Evolutionary conservation across 306 rosid genomes (phyloP).

Genomic region (Pachyrhizus erosus): DNA sequence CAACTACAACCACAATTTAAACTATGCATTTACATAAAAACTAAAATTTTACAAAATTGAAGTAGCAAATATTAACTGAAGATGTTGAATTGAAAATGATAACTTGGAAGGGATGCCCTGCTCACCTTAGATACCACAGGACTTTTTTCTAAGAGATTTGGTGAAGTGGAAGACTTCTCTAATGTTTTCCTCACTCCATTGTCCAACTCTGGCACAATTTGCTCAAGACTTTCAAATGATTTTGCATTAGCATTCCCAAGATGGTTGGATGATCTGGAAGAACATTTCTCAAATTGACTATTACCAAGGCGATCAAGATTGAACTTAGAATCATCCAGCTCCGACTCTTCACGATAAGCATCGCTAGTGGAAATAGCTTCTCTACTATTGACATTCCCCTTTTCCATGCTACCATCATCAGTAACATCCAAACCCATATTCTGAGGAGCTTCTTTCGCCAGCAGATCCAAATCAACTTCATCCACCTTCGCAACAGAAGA

Average conservation of each 20-base stretch:
- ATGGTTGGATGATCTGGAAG: conserved; percentile 41
- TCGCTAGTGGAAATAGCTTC: conserved; percentile 42
- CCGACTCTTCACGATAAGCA: conserved; percentile 41
- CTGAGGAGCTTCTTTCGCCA: conserved; percentile 45
- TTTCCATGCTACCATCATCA: conserved; percentile 35
- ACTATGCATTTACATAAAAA: neutral
- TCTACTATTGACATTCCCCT: conserved; percentile 26
- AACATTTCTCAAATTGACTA: conserved; percentile 37
- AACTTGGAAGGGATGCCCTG: conserved; percentile 25
- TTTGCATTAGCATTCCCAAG: conserved; percentile 44
- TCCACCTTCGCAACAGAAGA: conserved; percentile 27
- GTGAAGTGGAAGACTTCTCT: conserved; percentile 50
- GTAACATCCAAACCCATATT: conserved; percentile 32
- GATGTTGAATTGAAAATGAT: neutral
- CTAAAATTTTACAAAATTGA: conserved; percentile 12
- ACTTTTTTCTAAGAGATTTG: conserved; percentile 46
- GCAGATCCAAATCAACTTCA: conserved; percentile 42
- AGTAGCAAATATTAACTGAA: conserved; percentile 14
- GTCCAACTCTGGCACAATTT: conserved; percentile 37
- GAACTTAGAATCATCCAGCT: conserved; percentile 46
- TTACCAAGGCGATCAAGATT: conserved; percentile 46
- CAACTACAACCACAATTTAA: neutral
- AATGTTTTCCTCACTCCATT: conserved; percentile 42
- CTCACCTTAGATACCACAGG: conserved; percentile 66
- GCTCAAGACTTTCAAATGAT: conserved; percentile 50